Conservation (phyloP, 2,329 filamentous ascomycete genomes). For the Nothophoma quercina region DNA sequence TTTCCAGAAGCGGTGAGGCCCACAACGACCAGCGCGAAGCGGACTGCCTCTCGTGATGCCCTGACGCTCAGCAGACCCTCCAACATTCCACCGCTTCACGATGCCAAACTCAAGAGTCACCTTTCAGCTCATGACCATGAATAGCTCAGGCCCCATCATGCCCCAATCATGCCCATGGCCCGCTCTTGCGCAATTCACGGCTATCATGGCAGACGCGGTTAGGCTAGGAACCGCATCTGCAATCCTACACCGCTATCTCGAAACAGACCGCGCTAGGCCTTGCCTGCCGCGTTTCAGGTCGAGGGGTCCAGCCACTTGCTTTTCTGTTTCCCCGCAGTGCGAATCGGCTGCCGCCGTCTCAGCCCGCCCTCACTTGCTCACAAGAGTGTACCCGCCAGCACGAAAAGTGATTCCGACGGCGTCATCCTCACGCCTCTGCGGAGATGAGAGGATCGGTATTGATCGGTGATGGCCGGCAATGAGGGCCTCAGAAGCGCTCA, state of each 20-base stretch:
- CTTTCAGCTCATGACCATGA: too few species aligned
- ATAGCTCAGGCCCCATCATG: too few species aligned
- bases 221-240: constrained; percentile 30
- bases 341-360: constrained; percentile 16
- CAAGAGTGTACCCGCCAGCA: constrained; percentile 13
- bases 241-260: constrained; percentile 21
- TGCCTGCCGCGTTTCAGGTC: constrained; percentile 15
- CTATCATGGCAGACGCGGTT: constrained; percentile 24
- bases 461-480: background rate
- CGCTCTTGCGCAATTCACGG: constrained; percentile 24
- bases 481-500: background rate
- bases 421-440: background rate
- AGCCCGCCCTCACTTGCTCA: constrained; percentile 7
- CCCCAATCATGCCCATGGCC: constrained; percentile 9
- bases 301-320: constrained; percentile 17
- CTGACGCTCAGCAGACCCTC: constrained; percentile 14
- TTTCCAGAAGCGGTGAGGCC: constrained; percentile 15
- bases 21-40: background rate
- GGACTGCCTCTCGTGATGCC: constrained; percentile 5
- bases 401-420: constrained; percentile 16
- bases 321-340: constrained; percentile 18
- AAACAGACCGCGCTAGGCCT: constrained; percentile 17
- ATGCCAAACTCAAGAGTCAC: too few species aligned
- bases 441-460: background rate
- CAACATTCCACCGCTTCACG: constrained; percentile 6